Base-by-base conservation (phyloP, 495 filamentous ascomycete genomes). In the Hypomontagnella submonticulosa region DNA sequence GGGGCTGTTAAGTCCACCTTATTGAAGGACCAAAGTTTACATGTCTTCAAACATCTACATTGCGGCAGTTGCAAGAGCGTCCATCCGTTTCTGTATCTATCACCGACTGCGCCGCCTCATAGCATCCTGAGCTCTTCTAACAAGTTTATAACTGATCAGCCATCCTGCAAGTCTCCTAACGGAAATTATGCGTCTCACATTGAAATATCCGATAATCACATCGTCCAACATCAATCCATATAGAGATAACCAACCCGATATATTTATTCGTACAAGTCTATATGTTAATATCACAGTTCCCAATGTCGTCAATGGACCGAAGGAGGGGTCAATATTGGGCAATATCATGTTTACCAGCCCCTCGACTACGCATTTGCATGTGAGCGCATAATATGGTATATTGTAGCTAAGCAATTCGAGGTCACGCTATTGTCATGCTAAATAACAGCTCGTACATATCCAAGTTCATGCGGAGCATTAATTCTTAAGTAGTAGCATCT, bases 101-200 rank as follows among this genome's bases (percentile, higher is more conserved):
- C 41, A 5, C 58, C 58, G 58, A 48, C 58, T 59, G 54, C 42
- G 59, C 65, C 65, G 49, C 54, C 23, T 19, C 27, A 23, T 23
- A 55, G 54, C 53, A 55, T 62, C 34, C 42, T 37, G 33, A 30
- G 42, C 36, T 44, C 40, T 12, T 37, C 50, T n/a, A 44, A 9
- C 18, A 32, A 40, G 13, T 16, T 42, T 41, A 38, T 48, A 55
- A 53, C 20, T 30, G 18, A 37, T 44, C 27, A 12, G 47, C 10
- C 16, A 44, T 23, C 10, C 5, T 42, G 20, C 5, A 36, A 47
- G 19, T 42, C 30, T 38, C 46, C 46, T 40, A 49, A 48, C 55
- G n/a, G 49, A 48, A 12, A 56, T 56, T 43, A 44, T 33, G 33
- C 20, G 43, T 61, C 40, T 40, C 41, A 49, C 10, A n/a, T 50